Evolutionary conservation across 352 stramenopile species (phyloP).

Genomic region (Phytophthora pistaciae): DNA sequence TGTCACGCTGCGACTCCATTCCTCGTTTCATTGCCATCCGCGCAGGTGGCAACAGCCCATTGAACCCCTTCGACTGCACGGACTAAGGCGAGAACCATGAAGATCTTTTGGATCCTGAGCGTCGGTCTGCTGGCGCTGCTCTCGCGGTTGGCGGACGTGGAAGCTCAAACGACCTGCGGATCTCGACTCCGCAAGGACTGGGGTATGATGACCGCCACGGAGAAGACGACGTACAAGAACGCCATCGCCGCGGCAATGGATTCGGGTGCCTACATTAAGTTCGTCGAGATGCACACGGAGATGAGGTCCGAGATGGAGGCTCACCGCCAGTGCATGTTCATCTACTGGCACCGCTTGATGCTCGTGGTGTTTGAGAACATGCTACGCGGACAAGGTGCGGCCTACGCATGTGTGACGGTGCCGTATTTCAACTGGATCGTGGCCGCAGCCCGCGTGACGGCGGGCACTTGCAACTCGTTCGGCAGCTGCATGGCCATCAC

Average conservation of each 20-base stretch:
- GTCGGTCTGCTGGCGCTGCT: constrained; percentile 12
- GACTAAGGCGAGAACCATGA: constrained; percentile 21
- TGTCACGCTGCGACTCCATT: constrained; percentile 14
- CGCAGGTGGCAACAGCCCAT: constrained; percentile 1
- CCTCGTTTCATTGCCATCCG: constrained; percentile 24
- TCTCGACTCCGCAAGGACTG: constrained; percentile 60
- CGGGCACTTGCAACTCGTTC: constrained; percentile 59
- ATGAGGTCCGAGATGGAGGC: constrained; percentile 64
- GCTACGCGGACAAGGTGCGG: constrained; percentile 60
- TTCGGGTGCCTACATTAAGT: constrained; percentile 65
- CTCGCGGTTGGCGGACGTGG: constrained; percentile 5
- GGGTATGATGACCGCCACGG: constrained; percentile 46
- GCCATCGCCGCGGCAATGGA: constrained; percentile 64
- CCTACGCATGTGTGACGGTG: constrained; percentile 79
- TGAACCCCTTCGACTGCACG: constrained; percentile 7
- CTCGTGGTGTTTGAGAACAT: constrained; percentile 86
- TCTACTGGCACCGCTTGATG: constrained; percentile 84
- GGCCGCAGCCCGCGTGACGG: constrained; percentile 48
- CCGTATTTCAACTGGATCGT: constrained; percentile 86
- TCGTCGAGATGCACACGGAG: constrained; percentile 75
- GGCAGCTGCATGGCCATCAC: constrained; percentile 55
- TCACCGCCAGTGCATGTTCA: constrained; percentile 81
- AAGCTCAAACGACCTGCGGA: constrained; percentile 37
- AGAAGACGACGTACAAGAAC: constrained; percentile 59
- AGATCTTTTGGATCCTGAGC: constrained; percentile 15